Evolutionary conservation across 2,329 filamentous ascomycete genomes (phyloP).

Genomic region (Fusarium nodosum): DNA sequence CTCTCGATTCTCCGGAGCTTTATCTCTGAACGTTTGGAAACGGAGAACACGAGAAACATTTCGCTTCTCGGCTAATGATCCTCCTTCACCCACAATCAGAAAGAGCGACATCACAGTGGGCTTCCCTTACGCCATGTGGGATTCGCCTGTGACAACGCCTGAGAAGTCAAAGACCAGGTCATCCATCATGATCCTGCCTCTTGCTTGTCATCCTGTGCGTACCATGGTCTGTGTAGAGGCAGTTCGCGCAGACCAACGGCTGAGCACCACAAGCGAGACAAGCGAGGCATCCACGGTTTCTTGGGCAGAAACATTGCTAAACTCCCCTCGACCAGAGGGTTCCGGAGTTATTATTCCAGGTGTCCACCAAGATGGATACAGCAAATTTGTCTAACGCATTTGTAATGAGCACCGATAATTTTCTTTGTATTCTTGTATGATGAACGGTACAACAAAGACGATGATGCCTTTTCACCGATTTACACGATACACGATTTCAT

Average conservation of each 20-base stretch:
- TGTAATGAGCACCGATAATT: conserved; percentile 12
- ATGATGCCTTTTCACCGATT: conserved; percentile 5
- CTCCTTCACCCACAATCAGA: conserved; percentile 30
- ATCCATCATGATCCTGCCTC: background rate
- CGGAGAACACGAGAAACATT: conserved; percentile 41
- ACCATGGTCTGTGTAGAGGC: background rate
- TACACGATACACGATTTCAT: conserved; percentile 23
- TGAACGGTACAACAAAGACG: conserved; percentile 23
- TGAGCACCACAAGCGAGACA: conserved; percentile 35
- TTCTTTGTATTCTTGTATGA: conserved; percentile 19
- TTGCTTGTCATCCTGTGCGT: conserved; percentile 2
- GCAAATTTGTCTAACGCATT: conserved; percentile 18
- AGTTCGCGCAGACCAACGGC: background rate
- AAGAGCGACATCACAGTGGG: conserved; percentile 45
- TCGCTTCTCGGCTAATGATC: conserved; percentile 22
- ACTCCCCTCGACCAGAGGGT: conserved; percentile 12
- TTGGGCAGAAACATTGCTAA: conserved; percentile 28
- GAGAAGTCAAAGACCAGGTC: conserved; percentile 1
- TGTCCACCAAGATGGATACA: conserved; percentile 35
- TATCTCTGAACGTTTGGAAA: conserved; percentile 41
- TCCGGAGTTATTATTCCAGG: conserved; percentile 27
- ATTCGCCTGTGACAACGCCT: conserved; percentile 5
- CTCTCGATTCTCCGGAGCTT: conserved; percentile 38
- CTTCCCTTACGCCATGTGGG: conserved; percentile 38
- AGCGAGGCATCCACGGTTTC: conserved; percentile 40